phyloP scores from a whole-genome alignment of 192 early-diverging fungal species.

The Dissophora globulifera region DNA sequence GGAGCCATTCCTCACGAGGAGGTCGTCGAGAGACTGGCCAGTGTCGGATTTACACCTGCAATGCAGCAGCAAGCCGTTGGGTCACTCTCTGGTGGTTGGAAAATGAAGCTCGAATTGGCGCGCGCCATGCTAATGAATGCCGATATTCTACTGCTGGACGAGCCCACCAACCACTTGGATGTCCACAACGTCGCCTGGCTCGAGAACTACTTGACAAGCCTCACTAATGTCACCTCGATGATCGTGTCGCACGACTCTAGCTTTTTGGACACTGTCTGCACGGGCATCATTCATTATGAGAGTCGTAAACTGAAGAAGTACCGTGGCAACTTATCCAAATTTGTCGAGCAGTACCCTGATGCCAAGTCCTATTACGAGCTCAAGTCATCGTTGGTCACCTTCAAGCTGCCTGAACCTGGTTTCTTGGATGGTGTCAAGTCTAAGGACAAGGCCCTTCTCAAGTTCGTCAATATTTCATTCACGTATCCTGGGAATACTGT shows the following conservation, averaged over 20 bases:
- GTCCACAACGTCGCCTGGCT: conserved; percentile 68
- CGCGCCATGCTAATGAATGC: conserved; percentile 88
- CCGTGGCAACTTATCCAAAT: conserved; percentile 81
- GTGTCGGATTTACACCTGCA: conserved; percentile 74
- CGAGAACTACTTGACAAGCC: conserved; percentile 75
- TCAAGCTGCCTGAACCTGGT: conserved; percentile 79
- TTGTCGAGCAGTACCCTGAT: conserved; percentile 80
- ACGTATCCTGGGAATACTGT: conserved; percentile 75
- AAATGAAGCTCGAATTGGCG: conserved; percentile 90
- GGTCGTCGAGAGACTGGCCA: conserved; percentile 57
- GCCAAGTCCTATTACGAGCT: conserved; percentile 85
- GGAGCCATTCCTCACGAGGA: conserved; percentile 65
- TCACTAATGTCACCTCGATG: conserved; percentile 82
- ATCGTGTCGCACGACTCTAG: conserved; percentile 90
- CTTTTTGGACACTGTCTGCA: conserved; percentile 84
- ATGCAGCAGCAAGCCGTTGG: conserved; percentile 74
- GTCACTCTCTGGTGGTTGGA: conserved; percentile 86
- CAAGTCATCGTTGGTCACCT: conserved; percentile 68
- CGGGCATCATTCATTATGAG: conserved; percentile 88
- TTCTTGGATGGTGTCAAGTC: conserved; percentile 78
- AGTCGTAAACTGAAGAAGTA: conserved; percentile 79
- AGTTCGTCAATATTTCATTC: conserved; percentile 73
- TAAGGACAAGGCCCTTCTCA: conserved; percentile 77
- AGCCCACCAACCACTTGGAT: conserved; percentile 89
- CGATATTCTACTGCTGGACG: conserved; percentile 86